Base-by-base conservation (phyloP, 164 flowering plant genomes). In the Cinnamomum micranthum region DNA sequence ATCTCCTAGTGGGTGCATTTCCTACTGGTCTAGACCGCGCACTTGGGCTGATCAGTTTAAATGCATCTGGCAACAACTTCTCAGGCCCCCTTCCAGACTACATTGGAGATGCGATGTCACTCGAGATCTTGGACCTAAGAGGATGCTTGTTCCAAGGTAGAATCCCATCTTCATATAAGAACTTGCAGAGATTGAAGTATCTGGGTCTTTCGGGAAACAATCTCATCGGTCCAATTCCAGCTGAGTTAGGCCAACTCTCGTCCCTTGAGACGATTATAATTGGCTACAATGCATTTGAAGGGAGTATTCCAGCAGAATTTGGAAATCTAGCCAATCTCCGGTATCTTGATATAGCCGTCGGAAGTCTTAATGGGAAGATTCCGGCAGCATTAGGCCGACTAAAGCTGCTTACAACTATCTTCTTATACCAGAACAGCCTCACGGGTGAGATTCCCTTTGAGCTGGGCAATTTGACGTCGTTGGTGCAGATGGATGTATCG, bases 131-230 rank as follows among this genome's bases (percentile, higher is more conserved):
- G 5, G 98, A 95, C 82, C 85, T 95, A 33, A 73, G 99, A 35
- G 99, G 99, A 58, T 90, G 85, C 77, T 91, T 88, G 81, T 91
- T 95, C 74, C 74, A 80, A 71, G 96, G 98, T 22, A 68, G 86
- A 22, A 85, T 95, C 69, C 99, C 99, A 0, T 78, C n/a, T 6
- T 77, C 83, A 4, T 87, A 86, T 80, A 85, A 79, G 81, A 87
- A 86, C 65, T 73, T 96, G 85, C 81, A 81, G 84, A 88, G 82
- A 65, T 70, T 96, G 76, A 94, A 87, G 87, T 93, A 87, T 82
- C 88, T 94, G 28, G 98, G 98, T 15, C 88, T 96, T 25, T 91
- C 97, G 0, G 98, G 98, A 35, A 96, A 96, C 76, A 91, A 87
- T 77, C 88, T 96, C 25, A 84, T 91, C 0, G 99, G 98, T 12